Base-by-base conservation (phyloP, 1,284 basidiomycete species). In the Apiotrichum domesticum region DNA sequence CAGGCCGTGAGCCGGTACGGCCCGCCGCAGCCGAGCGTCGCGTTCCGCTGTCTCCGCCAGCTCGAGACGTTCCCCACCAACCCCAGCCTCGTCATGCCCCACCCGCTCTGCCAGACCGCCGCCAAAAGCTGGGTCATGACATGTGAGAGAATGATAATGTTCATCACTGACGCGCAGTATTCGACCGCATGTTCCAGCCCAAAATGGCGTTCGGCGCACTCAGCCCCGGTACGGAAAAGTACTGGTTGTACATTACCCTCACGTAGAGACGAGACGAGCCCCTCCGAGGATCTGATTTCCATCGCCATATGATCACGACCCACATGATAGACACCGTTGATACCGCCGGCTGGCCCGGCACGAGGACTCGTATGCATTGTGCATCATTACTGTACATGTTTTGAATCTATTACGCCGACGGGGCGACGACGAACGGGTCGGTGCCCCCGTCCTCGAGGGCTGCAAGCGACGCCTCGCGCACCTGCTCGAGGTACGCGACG, bases 61-160 rank as follows among this genome's bases (percentile, higher is more conserved):
- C 55, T 72, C n/a, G 64, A 75, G 52, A 66, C 66, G 82, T 87
- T 86, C 32, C 87, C 86, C 10, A 90, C 86, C 59, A 90, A 91
- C 75, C 90, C 89, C 0, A 88, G 86, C 15, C 88, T 93, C 84
- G 88, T 94, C 21, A 93, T 88, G 74, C 87, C 86, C 0, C 88
- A 91, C 66, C 85, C 90, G 34, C 81, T 82, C n/a, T 94, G 91
- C 74, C 90, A 94, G 70, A 85, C 82, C 14, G 86, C 85, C 46
- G 91, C 91, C 10, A 91, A 90, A 70, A 84, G 86, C 3, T 94
- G 92, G 74, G 84, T 87, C 42, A 86, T 86, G 14, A 88, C 87
- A 33, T 76, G 90, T 92, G 68, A 64, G 87, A 80, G 9, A 2
- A 9, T 34, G 15, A 11, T 8, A 9, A 11, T 44, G 48, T 6